Evolutionary conservation across 2,329 filamentous ascomycete genomes (phyloP).

Genomic region (Ophiostoma pallidulum): DNA sequence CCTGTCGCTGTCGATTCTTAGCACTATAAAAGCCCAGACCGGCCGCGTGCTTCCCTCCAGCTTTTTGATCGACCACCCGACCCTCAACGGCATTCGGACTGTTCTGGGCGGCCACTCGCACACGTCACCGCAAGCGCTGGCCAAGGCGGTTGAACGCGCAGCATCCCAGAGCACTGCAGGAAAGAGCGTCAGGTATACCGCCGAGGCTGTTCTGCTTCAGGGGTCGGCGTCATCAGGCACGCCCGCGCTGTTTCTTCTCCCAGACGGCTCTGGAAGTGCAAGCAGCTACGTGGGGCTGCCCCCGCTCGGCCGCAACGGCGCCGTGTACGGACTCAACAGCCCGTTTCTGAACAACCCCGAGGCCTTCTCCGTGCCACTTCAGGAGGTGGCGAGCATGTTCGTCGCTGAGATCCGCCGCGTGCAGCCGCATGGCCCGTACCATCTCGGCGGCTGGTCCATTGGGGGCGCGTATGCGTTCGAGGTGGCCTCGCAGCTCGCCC

Average conservation of each 20-base stretch:
- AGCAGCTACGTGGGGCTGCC: slow-evolving; percentile 3
- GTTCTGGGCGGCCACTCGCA: background rate
- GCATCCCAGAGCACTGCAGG: background rate
- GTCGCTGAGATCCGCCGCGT: background rate
- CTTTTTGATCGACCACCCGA: background rate
- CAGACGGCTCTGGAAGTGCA: slow-evolving; percentile 2
- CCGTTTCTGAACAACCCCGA: background rate
- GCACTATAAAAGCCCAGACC: background rate
- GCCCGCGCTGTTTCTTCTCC: background rate
- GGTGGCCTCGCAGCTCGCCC: background rate
- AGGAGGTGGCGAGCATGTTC: background rate
- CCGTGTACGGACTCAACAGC: slow-evolving; percentile 8
- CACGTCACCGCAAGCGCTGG: background rate
- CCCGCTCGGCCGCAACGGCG: background rate
- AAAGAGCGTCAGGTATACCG: background rate
- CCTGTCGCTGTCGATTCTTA: background rate
- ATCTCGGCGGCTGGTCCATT: slow-evolving; percentile 3
- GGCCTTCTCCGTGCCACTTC: background rate
- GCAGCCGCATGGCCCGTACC: slow-evolving; percentile 1
- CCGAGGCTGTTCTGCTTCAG: background rate
- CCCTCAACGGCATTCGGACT: background rate
- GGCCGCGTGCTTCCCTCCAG: background rate
- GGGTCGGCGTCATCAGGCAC: background rate
- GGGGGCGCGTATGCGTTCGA: slow-evolving; percentile 3
- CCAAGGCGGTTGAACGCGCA: background rate